Conservation (phyloP, 2,329 filamentous ascomycete genomes). For the Herpomyces periplanetae region DNA sequence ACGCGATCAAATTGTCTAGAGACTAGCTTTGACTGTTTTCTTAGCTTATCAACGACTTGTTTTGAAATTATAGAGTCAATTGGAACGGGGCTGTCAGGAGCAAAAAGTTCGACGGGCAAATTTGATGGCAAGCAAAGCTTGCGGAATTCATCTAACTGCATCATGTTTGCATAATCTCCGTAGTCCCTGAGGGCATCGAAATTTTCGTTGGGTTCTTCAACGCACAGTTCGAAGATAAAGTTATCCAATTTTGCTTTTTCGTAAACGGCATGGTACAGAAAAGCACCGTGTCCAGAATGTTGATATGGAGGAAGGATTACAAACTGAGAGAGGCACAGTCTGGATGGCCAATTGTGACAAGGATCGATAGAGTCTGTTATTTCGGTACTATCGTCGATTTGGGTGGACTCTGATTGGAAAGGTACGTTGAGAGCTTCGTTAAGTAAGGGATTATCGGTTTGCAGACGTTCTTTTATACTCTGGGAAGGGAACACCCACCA, state of each 20-base stretch:
- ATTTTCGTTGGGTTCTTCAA: conserved; percentile 66
- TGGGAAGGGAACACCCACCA: conserved; percentile 23
- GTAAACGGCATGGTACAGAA: conserved; percentile 47
- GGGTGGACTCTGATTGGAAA: conserved; percentile 5
- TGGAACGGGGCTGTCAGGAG: conserved; percentile 12
- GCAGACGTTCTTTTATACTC: conserved; percentile 8
- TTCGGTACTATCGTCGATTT: conserved; percentile 7
- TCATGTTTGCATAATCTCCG: conserved; percentile 27
- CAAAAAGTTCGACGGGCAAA: too few relatives aligned
- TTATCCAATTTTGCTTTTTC: conserved; percentile 21
- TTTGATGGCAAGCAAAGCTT: background rate
- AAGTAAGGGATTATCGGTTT: conserved; percentile 4
- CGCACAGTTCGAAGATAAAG: conserved; percentile 41
- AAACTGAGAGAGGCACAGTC: conserved; percentile 68
- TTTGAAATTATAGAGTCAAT: conserved; percentile 16
- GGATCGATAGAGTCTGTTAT: conserved; percentile 4
- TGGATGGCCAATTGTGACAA: conserved; percentile 24
- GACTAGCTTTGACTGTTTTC: conserved; percentile 24
- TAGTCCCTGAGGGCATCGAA: conserved; percentile 45
- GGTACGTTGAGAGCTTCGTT: conserved; percentile 6
- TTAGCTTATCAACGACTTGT: conserved; percentile 15
- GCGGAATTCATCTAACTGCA: too few relatives aligned
- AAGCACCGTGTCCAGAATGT: conserved; percentile 30
- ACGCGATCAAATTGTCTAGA: conserved; percentile 34
- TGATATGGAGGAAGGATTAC: conserved; percentile 63